These are phyloP conservation scores for Lepidium campestre DNA, from an alignment of 441 rosid genomes.

Conservation along the genomic window DNA sequence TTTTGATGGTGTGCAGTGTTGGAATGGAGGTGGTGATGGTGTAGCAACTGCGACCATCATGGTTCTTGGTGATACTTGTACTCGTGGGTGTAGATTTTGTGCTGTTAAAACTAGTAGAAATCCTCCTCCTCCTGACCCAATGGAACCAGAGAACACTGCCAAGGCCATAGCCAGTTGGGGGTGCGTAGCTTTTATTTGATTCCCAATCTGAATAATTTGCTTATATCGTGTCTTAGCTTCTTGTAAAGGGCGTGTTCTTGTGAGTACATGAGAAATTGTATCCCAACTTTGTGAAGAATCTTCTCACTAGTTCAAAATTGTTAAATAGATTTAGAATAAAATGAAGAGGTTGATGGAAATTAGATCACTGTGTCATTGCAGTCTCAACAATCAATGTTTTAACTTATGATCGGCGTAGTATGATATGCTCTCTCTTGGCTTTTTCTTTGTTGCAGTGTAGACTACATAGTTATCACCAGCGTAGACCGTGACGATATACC, in stretches of 20 bases:
- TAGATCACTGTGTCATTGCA: neutral
- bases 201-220: neutral
- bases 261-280: neutral
- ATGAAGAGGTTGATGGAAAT: neutral
- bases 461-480: conserved; percentile 90
- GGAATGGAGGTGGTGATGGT: conserved; percentile 99
- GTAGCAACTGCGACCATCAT: conserved; percentile 93
- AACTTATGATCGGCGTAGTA: neutral
- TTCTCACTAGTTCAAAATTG: neutral
- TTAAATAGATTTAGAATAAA: neutral
- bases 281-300: neutral
- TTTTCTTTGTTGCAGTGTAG: conserved; percentile 58
- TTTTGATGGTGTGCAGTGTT: conserved; percentile 48
- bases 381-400: neutral
- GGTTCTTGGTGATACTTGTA: conserved; percentile 97
- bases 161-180: conserved; percentile 92
- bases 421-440: conserved; percentile 10
- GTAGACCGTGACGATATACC: conserved; percentile 98
- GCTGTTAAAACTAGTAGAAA: conserved; percentile 96
- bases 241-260: neutral
- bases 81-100: conserved; percentile 97
- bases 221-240: neutral
- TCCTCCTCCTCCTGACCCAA: conserved; percentile 88
- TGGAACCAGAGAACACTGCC: conserved; percentile 94
- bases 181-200: conserved; percentile 33